These are phyloP conservation scores for Paspalum vaginatum DNA, from an alignment of 176 grass and related monocot genomes.

Conservation along the genomic window DNA sequence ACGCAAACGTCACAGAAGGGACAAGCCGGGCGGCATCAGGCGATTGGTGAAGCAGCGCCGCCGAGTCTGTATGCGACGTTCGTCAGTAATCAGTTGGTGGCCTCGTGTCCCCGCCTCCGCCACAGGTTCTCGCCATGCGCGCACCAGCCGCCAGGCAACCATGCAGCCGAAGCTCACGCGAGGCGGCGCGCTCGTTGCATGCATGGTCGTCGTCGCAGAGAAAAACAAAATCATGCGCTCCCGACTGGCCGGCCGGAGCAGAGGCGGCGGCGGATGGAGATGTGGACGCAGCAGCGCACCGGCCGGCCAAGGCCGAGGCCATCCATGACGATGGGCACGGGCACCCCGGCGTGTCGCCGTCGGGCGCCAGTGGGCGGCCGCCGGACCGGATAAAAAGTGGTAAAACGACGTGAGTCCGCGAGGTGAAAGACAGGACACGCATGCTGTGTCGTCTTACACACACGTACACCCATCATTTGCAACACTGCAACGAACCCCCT, in stretches of 20 bases:
- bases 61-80: no score
- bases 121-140: background rate
- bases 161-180: no score
- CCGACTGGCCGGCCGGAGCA: background rate
- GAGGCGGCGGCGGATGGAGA: background rate
- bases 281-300: background rate
- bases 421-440: background rate
- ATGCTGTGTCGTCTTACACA: background rate
- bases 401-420: background rate
- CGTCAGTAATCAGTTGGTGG: background rate
- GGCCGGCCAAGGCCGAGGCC: background rate
- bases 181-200: no score
- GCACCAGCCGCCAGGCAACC: no score
- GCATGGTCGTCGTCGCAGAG: no score
- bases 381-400: conserved; percentile 1
- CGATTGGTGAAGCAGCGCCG: background rate
- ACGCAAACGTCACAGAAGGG: background rate
- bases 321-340: background rate
- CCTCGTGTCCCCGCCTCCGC: background rate
- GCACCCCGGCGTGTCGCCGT: background rate
- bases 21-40: background rate
- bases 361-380: background rate
- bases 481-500: background rate
- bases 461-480: no score
- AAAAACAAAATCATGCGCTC: background rate